Percentiles rank a stretch among this genome's conserved stretches.
Conservation (phyloP, 257 asterid genomes). For the Verbena officinalis region DNA sequence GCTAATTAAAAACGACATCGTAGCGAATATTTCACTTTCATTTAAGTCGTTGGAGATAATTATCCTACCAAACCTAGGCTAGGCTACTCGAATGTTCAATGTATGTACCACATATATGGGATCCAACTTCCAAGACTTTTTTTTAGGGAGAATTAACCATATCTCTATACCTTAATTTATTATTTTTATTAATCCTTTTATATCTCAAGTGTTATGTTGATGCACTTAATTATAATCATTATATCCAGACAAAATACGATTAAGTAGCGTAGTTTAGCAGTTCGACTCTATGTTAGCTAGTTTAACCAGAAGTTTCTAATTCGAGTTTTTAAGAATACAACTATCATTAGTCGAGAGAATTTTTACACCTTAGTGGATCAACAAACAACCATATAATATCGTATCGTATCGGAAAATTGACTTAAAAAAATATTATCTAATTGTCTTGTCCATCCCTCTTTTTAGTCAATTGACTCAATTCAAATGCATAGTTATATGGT, state of each 20-base stretch:
- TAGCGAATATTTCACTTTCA: conserved; percentile 12
- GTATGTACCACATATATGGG: neutral
- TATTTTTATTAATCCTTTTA: neutral
- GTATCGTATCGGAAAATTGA: too few relatives aligned
- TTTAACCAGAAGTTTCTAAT: too few relatives aligned
- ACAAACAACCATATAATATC: too few relatives aligned
- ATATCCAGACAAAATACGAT: too few relatives aligned
- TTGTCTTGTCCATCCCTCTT: conserved; percentile 35
- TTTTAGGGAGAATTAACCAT: neutral
- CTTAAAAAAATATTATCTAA: neutral
- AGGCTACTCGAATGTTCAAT: too few relatives aligned
- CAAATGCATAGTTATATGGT: conserved; percentile 32
- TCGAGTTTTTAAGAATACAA: too few relatives aligned
- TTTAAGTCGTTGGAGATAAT: conserved; percentile 24
- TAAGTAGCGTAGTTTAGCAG: too few relatives aligned
- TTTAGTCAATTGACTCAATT: conserved; percentile 27
- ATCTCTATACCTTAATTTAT: neutral
- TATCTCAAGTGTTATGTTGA: neutral
- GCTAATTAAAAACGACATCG: conserved; percentile 1
- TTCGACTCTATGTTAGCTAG: too few relatives aligned
- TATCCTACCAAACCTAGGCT: conserved; percentile 15
- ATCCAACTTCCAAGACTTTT: neutral
- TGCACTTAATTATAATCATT: too few relatives aligned
- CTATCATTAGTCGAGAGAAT: too few relatives aligned
- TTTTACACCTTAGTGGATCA: too few relatives aligned